These are phyloP conservation scores for Erythrophleum ivorense DNA, from an alignment of 331 rosid genomes.

Conservation along the genomic window DNA sequence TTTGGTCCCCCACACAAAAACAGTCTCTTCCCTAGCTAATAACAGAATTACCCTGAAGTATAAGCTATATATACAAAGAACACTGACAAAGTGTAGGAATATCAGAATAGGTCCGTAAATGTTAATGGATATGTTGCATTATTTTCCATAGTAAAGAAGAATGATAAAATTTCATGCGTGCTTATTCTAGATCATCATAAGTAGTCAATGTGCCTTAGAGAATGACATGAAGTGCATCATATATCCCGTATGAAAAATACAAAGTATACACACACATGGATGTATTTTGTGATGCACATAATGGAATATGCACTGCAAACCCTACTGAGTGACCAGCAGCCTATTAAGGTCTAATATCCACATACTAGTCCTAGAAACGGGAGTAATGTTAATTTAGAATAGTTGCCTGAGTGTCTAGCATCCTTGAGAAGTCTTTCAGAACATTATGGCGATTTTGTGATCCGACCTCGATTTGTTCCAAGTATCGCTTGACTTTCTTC, in stretches of 20 bases:
- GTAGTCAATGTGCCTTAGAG: background rate
- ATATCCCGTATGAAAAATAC: background rate
- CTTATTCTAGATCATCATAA: background rate
- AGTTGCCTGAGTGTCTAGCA: conserved; percentile 87
- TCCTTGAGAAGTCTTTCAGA: conserved; percentile 84
- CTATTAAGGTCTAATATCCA: conserved; percentile 10
- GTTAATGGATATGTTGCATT: background rate
- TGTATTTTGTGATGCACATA: background rate
- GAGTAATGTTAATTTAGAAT: conserved; percentile 1
- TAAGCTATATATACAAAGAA: background rate
- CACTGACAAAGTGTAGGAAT: background rate
- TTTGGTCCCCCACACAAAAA: background rate
- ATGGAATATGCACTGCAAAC: background rate
- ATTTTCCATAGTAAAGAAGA: background rate
- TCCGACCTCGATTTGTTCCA: conserved; percentile 80
- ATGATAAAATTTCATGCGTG: background rate
- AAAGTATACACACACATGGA: background rate
- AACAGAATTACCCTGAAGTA: background rate
- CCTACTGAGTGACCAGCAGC: background rate
- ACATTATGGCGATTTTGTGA: conserved; percentile 78
- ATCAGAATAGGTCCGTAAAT: background rate
- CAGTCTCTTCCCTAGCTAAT: background rate
- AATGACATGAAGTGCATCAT: conserved; percentile 7
- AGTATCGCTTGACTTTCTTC: conserved; percentile 85
- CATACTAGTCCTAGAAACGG: background rate